Evolutionary conservation across 441 rosid species (phyloP).

Genomic region (Capsella rubella): DNA sequence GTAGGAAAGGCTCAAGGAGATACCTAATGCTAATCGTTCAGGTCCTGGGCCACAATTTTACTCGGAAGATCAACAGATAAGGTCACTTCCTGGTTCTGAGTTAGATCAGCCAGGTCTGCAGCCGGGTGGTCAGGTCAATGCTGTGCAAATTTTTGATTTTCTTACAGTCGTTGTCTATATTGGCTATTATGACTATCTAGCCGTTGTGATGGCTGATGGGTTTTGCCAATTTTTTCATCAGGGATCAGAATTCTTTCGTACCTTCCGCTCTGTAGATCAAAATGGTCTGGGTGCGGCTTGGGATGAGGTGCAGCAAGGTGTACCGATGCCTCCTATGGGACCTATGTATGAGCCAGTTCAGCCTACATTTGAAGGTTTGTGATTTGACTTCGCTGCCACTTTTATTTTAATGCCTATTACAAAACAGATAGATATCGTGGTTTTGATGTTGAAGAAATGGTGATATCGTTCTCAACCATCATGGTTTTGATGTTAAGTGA

Average conservation of each 20-base stretch:
- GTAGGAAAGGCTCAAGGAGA: constrained; percentile 90
- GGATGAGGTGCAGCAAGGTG: constrained; percentile 74
- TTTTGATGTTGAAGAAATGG: background rate
- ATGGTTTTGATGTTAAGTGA: constrained; percentile 11
- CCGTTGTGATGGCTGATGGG: constrained; percentile 26
- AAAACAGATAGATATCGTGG: background rate
- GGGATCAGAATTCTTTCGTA: constrained; percentile 79
- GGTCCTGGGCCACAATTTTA: constrained; percentile 59
- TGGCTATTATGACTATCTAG: constrained; percentile 16
- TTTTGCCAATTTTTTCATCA: constrained; percentile 38
- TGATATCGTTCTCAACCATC: constrained; percentile 3
- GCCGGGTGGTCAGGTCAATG: constrained; percentile 73
- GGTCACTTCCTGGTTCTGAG: constrained; percentile 87
- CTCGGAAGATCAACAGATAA: constrained; percentile 56
- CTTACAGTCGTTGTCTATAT: background rate
- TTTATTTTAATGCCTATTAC: background rate
- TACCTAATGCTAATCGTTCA: constrained; percentile 60
- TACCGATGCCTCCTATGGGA: constrained; percentile 49
- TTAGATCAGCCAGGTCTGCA: constrained; percentile 66
- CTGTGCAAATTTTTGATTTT: background rate
- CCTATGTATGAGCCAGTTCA: constrained; percentile 56
- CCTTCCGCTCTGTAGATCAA: constrained; percentile 70
- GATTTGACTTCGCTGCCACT: constrained; percentile 9
- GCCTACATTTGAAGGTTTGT: constrained; percentile 71
- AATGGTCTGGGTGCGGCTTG: constrained; percentile 78